Base-by-base conservation (phyloP, 1,139 yeast genomes). In the Kodamaea fungicola region DNA sequence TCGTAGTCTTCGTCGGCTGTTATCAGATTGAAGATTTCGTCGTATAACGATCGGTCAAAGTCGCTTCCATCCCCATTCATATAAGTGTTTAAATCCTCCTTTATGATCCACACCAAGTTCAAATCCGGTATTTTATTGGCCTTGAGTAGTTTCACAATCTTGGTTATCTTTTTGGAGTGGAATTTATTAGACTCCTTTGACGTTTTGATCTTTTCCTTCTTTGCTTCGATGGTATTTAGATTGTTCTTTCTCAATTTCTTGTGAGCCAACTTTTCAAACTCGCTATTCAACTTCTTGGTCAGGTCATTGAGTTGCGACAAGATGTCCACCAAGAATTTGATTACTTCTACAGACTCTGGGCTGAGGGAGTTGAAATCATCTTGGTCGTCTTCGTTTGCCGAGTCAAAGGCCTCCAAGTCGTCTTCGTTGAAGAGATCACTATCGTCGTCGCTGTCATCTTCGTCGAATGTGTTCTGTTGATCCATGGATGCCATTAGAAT, bases 401-500 rank as follows among this genome's bases (percentile, higher is more conserved):
- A 43, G 13, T 43, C 51, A 21, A 46, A 43, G 8, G 42, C 42
- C 24, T 45, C 42, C 26, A 44, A 39, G 9, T 42, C 38, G 6
- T 37, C 42, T 21, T 39, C 45, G 28, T 34, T 38, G 12, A 35
- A 23, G 16, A 25, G 30, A 19, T 23, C 32, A 16, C 41, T 42
- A 22, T 39, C 50, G 12, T 37, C 45, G 22, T 41, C 46, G 22
- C 47, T 47, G 19, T 47, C 51, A 13, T 44, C 51, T 13, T 47
- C 54, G 34, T 59, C 49, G 8, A 49, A 51, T 26, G 49, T 47
- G 28, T 59, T 55, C 29, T 45, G 53, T 32, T 46, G 50, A 38
- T 68, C 75, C 44, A 64, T 50, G 8, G 74, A 61, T 2, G 76
- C 73, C 58, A 71, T 56, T 65, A 70, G 58, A 29, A 71, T 71